These are phyloP conservation scores for Madurella mycetomatis DNA, from an alignment of 2,329 filamentous ascomycete genomes.

Conservation along the genomic window DNA sequence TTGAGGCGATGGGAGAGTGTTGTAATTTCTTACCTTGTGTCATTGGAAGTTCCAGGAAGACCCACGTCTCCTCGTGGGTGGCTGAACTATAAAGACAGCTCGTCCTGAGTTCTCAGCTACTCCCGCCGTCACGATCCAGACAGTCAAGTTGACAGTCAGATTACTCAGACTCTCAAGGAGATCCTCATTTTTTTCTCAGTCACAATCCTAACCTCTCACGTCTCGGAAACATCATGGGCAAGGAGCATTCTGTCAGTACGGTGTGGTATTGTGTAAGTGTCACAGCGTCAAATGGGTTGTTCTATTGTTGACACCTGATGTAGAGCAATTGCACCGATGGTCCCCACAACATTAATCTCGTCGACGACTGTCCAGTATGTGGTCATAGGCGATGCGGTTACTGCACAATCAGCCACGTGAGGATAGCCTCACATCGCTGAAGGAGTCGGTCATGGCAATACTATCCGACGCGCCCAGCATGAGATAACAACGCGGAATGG, in stretches of 20 bases:
- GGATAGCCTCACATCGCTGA: not conserved
- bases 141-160: no score
- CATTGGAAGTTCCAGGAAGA: not conserved
- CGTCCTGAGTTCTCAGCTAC: not conserved
- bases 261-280: conserved; percentile 17
- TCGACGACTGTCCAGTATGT: conserved; percentile 8
- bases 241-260: not conserved
- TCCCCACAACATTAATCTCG: not conserved
- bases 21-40: not conserved
- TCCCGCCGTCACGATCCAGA: no score
- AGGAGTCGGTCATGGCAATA: not conserved
- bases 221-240: not conserved
- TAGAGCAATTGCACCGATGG: conserved; percentile 12
- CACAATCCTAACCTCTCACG: not conserved
- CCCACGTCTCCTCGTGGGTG: not conserved
- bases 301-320: not conserved
- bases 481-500: no score
- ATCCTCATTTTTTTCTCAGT: not conserved
- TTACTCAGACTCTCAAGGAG: no score
- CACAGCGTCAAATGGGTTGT: not conserved
- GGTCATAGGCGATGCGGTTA: not conserved
- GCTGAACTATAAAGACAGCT: not conserved
- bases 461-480: no score
- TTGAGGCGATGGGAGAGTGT: conserved; percentile 1
- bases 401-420: conserved; percentile 1